phyloP scores from a whole-genome alignment of 495 filamentous ascomycete species.

The Tuber calosporum region DNA sequence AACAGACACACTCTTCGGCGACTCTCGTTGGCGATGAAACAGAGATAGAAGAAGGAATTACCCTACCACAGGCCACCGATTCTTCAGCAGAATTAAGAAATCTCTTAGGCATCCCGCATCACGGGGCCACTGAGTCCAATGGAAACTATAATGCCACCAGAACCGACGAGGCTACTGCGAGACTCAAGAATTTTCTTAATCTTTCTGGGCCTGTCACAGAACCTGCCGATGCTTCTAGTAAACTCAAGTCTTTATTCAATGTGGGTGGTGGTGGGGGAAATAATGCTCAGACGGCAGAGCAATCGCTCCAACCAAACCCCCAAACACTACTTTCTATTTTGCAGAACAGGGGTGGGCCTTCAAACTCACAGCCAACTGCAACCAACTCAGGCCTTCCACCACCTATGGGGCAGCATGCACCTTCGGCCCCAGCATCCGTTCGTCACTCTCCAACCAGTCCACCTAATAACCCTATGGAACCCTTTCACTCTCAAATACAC shows the following conservation, averaged over 20 bases:
- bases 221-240: slow-evolving; percentile 27
- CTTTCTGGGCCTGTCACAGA: slow-evolving; percentile 23
- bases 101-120: slow-evolving; percentile 18
- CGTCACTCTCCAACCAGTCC: not conserved
- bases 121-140: slow-evolving; percentile 3
- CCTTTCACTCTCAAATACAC: slow-evolving; percentile 1
- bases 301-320: slow-evolving; percentile 30
- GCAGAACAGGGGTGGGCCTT: slow-evolving; percentile 11
- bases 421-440: not conserved
- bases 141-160: slow-evolving; percentile 11
- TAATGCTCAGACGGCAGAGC: slow-evolving; percentile 14
- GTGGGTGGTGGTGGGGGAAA: slow-evolving; percentile 10
- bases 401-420: not conserved
- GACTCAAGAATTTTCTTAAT: slow-evolving; percentile 24
- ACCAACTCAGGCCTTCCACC: not conserved
- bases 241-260: slow-evolving; percentile 1
- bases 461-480: not conserved
- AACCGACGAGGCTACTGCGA: slow-evolving; percentile 21
- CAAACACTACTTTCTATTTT: slow-evolving; percentile 36
- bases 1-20: slow-evolving; percentile 23
- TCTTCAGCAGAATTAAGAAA: slow-evolving; percentile 14
- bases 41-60: slow-evolving; percentile 31
- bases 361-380: not conserved
- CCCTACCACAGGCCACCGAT: slow-evolving; percentile 8
- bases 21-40: slow-evolving; percentile 36